phyloP scores from a whole-genome alignment of 306 rosid species.

The Senna siamea region DNA sequence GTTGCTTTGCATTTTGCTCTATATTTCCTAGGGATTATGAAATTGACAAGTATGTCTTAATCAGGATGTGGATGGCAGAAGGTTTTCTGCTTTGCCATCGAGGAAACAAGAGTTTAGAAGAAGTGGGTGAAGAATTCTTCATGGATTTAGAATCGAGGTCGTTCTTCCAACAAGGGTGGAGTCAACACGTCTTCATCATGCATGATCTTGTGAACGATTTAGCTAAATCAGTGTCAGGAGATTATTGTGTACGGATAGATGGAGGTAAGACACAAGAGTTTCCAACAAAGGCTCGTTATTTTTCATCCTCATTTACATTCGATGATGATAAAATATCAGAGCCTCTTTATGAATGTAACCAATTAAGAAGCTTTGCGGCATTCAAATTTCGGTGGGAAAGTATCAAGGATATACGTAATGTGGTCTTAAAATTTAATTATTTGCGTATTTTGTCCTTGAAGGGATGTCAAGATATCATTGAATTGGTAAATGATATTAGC shows the following conservation, averaged over 20 bases:
- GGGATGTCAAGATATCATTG: accelerated
- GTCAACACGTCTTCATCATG: background rate
- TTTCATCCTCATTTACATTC: background rate
- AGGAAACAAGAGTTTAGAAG: background rate
- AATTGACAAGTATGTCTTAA: background rate
- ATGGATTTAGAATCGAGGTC: background rate
- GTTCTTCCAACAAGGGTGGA: background rate
- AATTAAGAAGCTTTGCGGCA: background rate
- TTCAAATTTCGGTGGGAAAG: background rate
- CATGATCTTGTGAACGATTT: background rate
- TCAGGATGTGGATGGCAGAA: background rate
- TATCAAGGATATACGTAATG: background rate
- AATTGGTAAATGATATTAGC: background rate
- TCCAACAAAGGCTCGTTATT: background rate
- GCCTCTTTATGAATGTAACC: background rate
- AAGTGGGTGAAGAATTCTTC: background rate
- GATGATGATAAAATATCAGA: background rate
- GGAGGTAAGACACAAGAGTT: background rate
- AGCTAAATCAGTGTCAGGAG: background rate
- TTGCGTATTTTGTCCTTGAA: background rate
- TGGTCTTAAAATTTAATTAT: background rate
- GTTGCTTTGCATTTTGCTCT: background rate
- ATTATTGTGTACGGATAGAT: background rate
- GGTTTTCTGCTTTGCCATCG: background rate
- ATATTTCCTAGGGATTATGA: background rate